Evolutionary conservation across 805 yeast species (phyloP), one percentile per base, ranked within the genome.

Genomic region (Lipomyces starkeyi): DNA sequence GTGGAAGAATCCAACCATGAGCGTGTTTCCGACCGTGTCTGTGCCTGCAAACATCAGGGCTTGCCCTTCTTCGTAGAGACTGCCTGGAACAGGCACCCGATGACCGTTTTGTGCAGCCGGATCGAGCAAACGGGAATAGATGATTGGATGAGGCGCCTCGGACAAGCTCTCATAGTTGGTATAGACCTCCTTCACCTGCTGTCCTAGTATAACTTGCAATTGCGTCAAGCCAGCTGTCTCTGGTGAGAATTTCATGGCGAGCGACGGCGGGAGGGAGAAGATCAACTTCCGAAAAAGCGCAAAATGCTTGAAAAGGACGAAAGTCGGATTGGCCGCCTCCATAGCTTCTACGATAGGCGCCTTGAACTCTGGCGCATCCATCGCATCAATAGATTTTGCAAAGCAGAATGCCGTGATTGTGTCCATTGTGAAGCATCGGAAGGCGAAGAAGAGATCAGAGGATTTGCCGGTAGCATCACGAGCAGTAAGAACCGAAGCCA

Each of bases 251-350:
- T 43, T 43, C 49, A 43, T 43, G 20, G 49, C 49, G 20, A 43
- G 22, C 8, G 22, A 43, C 22, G 49, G 49, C 20, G 49, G 49
- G n/a, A 43, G 49, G 22, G 49, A 43, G 49, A 43, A 43, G 20
- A 43, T 43, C 49, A 43, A 22, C 49, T 43, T 43, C 20, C 49
- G n/a, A 5, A 17, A 43, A 43, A 8, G 49, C n/a, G 49, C 22
- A 43, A 43, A 43, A 43, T 43, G 49, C 49, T 43, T 43, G 49
- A 43, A 43, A 43, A 43, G 49, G 49, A 43, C 20, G 20, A 43
- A 43, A 17, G 49, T 43, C n/a, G 49, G 49, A 43, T 43, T 43
- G 49, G 49, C 49, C 5, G 49, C 49, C 49, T 43, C 49, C 49
- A 43, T 43, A 5, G 49, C 49, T 14, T 43, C 20, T 22, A 43